Percentiles rank a stretch among this genome's conserved stretches.
Conservation (phyloP, 768 basidiomycete species). For the Psilocybe tampanensis region DNA sequence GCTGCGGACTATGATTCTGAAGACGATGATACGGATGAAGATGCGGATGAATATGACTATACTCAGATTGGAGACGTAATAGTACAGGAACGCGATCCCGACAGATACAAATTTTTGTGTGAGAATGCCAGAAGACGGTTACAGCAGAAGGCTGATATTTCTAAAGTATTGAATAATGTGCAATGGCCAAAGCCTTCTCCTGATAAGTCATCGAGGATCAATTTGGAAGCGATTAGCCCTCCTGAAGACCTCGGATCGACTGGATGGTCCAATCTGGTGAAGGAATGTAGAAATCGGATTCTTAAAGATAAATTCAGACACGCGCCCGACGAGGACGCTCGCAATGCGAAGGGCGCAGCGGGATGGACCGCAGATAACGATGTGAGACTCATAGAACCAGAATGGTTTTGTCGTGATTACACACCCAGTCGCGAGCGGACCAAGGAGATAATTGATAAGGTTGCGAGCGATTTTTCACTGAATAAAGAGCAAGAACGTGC, state of each 20-base stretch:
- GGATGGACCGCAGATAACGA: not conserved
- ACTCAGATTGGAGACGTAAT: too few relatives aligned
- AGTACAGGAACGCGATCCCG: too few relatives aligned
- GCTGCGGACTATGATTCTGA: not conserved
- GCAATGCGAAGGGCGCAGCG: not conserved
- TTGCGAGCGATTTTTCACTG: conserved; percentile 16
- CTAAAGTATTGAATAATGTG: too few relatives aligned
- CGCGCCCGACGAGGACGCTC: too few relatives aligned
- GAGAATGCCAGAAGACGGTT: too few relatives aligned
- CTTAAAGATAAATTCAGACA: not conserved
- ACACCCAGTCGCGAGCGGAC: not conserved
- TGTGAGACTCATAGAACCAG: not conserved
- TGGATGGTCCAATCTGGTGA: not conserved
- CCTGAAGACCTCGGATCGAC: too few relatives aligned
- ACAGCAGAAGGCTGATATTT: too few relatives aligned
- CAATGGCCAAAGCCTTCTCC: too few relatives aligned
- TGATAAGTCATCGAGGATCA: too few relatives aligned
- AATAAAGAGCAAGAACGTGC: conserved; percentile 33
- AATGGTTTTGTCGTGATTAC: not conserved
- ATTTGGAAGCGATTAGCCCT: too few relatives aligned
- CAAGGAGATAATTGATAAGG: not conserved
- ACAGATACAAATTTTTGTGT: too few relatives aligned
- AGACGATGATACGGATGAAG: not conserved
- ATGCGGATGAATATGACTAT: not conserved
- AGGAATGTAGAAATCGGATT: not conserved